phyloP scores from a whole-genome alignment of 2,329 filamentous ascomycete genomes.

The Byssothecium circinans region DNA sequence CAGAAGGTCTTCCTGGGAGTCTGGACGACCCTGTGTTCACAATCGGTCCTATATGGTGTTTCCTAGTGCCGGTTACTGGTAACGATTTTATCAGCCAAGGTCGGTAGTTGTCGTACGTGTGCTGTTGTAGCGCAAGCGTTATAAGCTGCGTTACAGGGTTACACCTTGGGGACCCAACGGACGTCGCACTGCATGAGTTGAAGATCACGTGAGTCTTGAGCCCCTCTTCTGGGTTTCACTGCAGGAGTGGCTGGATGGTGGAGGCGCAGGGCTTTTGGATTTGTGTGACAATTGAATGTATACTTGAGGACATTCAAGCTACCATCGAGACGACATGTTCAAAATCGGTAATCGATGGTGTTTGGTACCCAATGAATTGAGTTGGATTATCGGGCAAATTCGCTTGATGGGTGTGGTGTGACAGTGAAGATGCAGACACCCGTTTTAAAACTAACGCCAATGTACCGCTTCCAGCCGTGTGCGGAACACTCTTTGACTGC shows the following conservation, averaged over 20 bases:
- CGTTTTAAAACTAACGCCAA: neutral
- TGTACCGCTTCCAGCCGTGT: neutral
- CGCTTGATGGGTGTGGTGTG: neutral
- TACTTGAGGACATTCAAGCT: no score
- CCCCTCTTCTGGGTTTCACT: neutral
- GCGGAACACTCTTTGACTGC: neutral
- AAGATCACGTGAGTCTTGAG: neutral
- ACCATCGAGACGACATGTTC: no score
- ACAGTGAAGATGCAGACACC: neutral
- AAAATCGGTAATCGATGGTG: no score
- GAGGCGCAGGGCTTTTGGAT: no score
- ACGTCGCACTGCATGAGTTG: neutral
- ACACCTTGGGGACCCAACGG: neutral
- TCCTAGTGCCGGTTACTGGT: neutral
- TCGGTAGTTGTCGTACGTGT: neutral
- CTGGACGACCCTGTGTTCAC: neutral
- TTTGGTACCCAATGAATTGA: no score
- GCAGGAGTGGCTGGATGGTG: neutral
- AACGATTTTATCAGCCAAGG: neutral
- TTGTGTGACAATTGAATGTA: neutral
- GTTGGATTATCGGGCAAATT: no score
- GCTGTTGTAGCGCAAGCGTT: neutral
- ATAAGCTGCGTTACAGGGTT: neutral
- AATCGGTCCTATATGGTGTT: neutral
- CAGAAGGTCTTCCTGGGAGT: neutral